Evolutionary conservation across 2,329 filamentous ascomycete genomes (phyloP).

Genomic region (Aspergillus brasiliensis): DNA sequence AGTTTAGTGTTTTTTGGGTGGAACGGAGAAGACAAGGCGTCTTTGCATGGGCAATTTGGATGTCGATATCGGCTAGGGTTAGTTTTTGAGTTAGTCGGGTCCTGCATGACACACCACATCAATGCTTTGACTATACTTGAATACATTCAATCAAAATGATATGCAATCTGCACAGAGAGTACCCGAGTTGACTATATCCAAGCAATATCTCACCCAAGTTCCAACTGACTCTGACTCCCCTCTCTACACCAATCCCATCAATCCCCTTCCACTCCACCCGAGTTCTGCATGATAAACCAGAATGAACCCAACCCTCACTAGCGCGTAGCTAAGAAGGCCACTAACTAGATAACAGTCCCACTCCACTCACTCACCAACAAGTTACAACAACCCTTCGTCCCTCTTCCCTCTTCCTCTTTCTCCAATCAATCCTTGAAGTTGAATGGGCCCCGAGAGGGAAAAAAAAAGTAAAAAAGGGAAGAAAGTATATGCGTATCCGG

Average conservation of each 20-base stretch:
- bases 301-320: background rate
- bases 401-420: background rate
- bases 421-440: background rate
- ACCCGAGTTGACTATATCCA: too few species aligned
- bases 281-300: constrained; percentile 3
- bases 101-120: background rate
- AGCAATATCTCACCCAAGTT: too few species aligned
- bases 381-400: background rate
- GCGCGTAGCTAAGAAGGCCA: background rate
- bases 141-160: background rate
- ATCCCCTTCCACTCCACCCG: background rate
- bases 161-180: background rate
- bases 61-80: too few species aligned
- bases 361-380: background rate
- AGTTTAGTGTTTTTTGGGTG: background rate
- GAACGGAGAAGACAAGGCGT: background rate
- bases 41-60: background rate
- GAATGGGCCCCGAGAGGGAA: background rate
- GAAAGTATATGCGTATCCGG: background rate
- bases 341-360: background rate
- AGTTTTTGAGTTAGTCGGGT: background rate
- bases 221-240: background rate
- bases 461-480: background rate
- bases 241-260: background rate
- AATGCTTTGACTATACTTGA: background rate